Conservation (phyloP, 352 stramenopile species). For the Globisporangium barbulae region DNA sequence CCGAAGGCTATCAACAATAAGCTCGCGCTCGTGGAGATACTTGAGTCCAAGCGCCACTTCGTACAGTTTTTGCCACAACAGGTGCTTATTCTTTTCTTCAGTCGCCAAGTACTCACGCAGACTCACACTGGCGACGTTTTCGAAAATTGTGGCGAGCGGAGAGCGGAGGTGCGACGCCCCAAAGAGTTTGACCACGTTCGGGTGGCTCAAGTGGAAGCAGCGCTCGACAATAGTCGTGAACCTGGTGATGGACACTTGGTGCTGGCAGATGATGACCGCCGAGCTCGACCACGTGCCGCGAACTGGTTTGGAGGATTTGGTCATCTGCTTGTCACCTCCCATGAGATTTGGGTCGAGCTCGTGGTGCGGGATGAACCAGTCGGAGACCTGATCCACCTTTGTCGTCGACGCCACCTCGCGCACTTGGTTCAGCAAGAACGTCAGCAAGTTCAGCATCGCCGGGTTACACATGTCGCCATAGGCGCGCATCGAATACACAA, state of each 20-base stretch:
- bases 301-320: not conserved
- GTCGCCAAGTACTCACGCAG: not conserved
- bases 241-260: not conserved
- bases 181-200: slow-evolving; percentile 17
- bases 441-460: not conserved
- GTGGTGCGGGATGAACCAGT: slow-evolving; percentile 78
- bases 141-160: not conserved
- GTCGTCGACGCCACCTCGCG: not conserved
- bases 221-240: not conserved
- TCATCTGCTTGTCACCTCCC: not conserved
- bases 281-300: slow-evolving; percentile 38
- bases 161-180: slow-evolving; percentile 15
- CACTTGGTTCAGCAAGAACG: not conserved
- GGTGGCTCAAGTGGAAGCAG: slow-evolving; percentile 32
- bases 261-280: slow-evolving; percentile 14
- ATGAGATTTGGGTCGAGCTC: slow-evolving; percentile 68
- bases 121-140: not conserved
- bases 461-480: slow-evolving; percentile 6
- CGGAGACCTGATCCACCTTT: not conserved
- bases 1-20: slow-evolving; percentile 3
- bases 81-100: not conserved
- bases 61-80: slow-evolving; percentile 9
- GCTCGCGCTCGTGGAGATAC: slow-evolving; percentile 22
- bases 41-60: slow-evolving; percentile 25
- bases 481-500: slow-evolving; percentile 1